A percentile compares a stretch with the other conserved stretches of the same genome.
Conservation (phyloP, 2,329 filamentous ascomycete species). For the Aspergillus sp. region DNA sequence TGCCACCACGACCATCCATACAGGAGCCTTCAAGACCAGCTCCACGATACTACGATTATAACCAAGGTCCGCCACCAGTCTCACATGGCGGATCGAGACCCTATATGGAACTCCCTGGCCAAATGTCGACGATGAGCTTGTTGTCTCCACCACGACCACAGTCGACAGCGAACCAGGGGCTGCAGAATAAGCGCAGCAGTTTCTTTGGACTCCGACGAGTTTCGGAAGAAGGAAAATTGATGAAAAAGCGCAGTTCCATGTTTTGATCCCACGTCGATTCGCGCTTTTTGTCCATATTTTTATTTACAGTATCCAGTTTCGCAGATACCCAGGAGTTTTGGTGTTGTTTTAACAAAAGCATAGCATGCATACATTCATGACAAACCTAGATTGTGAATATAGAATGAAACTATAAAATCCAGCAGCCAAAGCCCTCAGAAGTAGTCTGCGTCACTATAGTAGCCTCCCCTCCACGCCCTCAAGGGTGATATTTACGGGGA, state of each 20-base stretch:
- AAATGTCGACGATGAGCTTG: constrained; percentile 16
- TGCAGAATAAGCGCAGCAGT: constrained; percentile 49
- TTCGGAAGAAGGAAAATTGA: constrained; percentile 42
- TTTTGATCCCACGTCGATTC: constrained; percentile 36
- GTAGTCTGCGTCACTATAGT: constrained; percentile 7
- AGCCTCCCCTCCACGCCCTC: constrained; percentile 32
- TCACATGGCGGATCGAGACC: constrained; percentile 16
- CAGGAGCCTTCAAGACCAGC: constrained; percentile 20
- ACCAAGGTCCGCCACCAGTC: constrained; percentile 19
- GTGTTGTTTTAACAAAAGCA: constrained; percentile 5
- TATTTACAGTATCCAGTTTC: not conserved
- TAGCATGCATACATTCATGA: constrained; percentile 12
- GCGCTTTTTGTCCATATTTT: constrained; percentile 5
- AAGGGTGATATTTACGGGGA: constrained; percentile 46
- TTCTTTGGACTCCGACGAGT: constrained; percentile 50
- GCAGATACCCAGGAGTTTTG: constrained; percentile 17
- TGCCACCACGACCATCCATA: constrained; percentile 28
- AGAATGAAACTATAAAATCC: not conserved
- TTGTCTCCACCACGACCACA: constrained; percentile 17
- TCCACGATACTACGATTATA: constrained; percentile 22
- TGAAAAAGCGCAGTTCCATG: constrained; percentile 53
- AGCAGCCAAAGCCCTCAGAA: not conserved
- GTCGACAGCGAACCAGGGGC: constrained; percentile 5
- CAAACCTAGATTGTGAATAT: constrained; percentile 8
- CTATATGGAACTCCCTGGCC: constrained; percentile 22